Evolutionary conservation across 495 filamentous ascomycete genomes (phyloP).

Genomic region (Recurvomyces mirabilis): DNA sequence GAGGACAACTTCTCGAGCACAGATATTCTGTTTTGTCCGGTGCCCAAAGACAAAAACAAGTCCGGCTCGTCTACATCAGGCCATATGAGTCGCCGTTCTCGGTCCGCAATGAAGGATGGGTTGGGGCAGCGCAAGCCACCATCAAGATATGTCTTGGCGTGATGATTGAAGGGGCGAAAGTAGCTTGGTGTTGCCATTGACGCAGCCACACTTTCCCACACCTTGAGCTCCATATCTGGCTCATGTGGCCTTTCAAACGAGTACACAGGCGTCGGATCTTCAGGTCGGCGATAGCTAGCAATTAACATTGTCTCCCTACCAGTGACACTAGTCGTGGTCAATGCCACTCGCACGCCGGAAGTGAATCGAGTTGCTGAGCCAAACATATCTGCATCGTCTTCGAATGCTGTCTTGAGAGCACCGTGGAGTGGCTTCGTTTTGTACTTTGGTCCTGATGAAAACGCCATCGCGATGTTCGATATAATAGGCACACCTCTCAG

Average conservation of each 20-base stretch:
- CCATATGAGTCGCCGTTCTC: conserved; percentile 41
- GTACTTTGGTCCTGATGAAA: conserved; percentile 32
- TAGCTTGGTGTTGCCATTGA: conserved; percentile 39
- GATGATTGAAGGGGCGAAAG: conserved; percentile 38
- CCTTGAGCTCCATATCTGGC: conserved; percentile 33
- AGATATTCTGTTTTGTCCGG: conserved; percentile 17
- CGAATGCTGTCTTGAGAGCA: conserved; percentile 19
- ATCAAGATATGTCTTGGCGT: conserved; percentile 34
- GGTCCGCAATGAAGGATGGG: conserved; percentile 36
- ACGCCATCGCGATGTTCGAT: conserved; percentile 27
- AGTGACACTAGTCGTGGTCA: conserved; percentile 34
- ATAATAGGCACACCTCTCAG: conserved; percentile 30
- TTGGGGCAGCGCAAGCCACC: conserved; percentile 39
- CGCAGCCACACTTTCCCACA: conserved; percentile 38
- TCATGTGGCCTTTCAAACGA: conserved; percentile 37
- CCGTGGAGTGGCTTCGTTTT: conserved; percentile 19
- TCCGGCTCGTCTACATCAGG: conserved; percentile 35
- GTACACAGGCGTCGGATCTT: conserved; percentile 25
- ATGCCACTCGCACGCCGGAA: conserved; percentile 29
- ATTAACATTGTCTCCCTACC: conserved; percentile 35
- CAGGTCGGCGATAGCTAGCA: conserved; percentile 41
- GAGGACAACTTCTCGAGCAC: conserved; percentile 9
- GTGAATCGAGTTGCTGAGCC: conserved; percentile 15
- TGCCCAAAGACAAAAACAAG: conserved; percentile 41
- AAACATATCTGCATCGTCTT: conserved; percentile 15